Evolutionary conservation across 768 basidiomycete species (phyloP).

Genomic region (Sporobolomyces pararoseus): DNA sequence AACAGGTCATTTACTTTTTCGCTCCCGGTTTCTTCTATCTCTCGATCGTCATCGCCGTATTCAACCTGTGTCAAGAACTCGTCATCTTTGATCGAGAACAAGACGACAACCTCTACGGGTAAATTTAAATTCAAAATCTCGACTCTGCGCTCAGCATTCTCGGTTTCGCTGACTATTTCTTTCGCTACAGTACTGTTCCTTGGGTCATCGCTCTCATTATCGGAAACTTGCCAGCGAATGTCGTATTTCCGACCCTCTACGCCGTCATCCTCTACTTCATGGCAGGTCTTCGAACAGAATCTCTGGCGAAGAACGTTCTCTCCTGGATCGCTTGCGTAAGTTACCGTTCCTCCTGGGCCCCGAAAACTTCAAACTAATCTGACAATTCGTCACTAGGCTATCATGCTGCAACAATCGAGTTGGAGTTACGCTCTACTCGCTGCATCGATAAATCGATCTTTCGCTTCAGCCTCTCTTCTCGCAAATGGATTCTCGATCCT

Average conservation of each 20-base stretch:
- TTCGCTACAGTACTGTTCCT: conserved; percentile 46
- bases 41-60: conserved; percentile 47
- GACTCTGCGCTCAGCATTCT: too few relatives aligned
- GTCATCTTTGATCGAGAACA: conserved; percentile 56
- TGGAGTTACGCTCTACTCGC: conserved; percentile 47
- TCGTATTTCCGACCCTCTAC: conserved; percentile 48
- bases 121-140: too few relatives aligned
- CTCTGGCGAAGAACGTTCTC: conserved; percentile 51
- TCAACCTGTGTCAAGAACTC: conserved; percentile 50
- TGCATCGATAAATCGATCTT: conserved; percentile 47
- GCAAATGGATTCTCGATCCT: conserved; percentile 46
- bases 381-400: conserved; percentile 17
- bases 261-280: conserved; percentile 47
- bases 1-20: conserved; percentile 5
- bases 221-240: conserved; percentile 51
- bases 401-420: conserved; percentile 35
- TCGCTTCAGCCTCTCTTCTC: conserved; percentile 49
- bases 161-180: background rate
- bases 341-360: too few relatives aligned
- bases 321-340: conserved; percentile 50
- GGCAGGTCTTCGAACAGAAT: conserved; percentile 48
- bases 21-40: conserved; percentile 28
- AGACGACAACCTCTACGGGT: conserved; percentile 47
- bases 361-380: conserved; percentile 7
- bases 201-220: conserved; percentile 52